Conservation (phyloP, 2,329 filamentous ascomycete genomes). For the Amphichorda felina region DNA sequence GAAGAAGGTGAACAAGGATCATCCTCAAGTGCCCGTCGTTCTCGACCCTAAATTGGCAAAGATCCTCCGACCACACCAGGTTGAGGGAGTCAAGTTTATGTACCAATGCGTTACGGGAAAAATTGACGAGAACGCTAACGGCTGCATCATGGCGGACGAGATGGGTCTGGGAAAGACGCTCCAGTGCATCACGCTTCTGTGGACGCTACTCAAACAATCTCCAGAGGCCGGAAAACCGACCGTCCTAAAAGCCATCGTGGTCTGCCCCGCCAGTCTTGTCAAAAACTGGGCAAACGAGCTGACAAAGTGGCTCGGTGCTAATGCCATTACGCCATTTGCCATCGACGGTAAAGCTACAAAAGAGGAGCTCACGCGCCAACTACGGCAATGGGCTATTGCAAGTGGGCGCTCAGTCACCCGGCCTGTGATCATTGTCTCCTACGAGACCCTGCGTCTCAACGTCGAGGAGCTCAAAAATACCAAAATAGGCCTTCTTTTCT, state of each 20-base stretch:
- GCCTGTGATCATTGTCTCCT: slow-evolving; percentile 94
- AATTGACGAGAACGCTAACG: slow-evolving; percentile 85
- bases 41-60: slow-evolving; percentile 87
- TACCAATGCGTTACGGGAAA: slow-evolving; percentile 92
- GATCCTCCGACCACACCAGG: slow-evolving; percentile 88
- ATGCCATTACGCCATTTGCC: slow-evolving; percentile 85
- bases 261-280: slow-evolving; percentile 90
- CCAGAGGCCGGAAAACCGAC: slow-evolving; percentile 88
- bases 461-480: slow-evolving; percentile 82
- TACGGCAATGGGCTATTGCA: slow-evolving; percentile 90
- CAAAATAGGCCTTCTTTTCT: slow-evolving; percentile 83
- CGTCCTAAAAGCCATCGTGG: slow-evolving; percentile 94
- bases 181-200: slow-evolving; percentile 93
- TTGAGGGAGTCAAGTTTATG: slow-evolving; percentile 96
- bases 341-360: slow-evolving; percentile 96
- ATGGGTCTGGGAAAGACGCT: slow-evolving; percentile 97
- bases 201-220: slow-evolving; percentile 92
- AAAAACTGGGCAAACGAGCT: slow-evolving; percentile 98
- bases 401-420: slow-evolving; percentile 81
- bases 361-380: slow-evolving; percentile 78
- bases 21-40: slow-evolving; percentile 88
- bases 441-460: slow-evolving; percentile 87
- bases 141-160: slow-evolving; percentile 98
- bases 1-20: slow-evolving; percentile 70
- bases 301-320: slow-evolving; percentile 88